A percentile compares a stretch with the other conserved stretches of the same genome.
Evolutionary conservation across 129 eudicot genomes (phyloP).

Genomic region (Daucus carota): DNA sequence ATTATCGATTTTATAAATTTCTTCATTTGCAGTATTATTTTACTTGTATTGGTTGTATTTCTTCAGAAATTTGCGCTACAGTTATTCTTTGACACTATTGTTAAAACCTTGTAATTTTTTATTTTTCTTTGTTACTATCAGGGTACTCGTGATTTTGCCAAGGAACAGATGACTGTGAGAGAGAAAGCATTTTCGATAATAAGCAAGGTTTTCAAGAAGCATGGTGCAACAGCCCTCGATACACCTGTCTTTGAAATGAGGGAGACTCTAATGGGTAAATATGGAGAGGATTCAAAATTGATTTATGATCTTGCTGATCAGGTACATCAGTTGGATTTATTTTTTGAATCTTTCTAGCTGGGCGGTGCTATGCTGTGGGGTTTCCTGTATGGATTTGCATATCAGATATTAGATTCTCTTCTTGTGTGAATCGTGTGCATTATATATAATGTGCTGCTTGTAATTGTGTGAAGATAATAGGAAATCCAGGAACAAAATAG

Average conservation of each 20-base stretch:
- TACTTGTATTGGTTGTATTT: not conserved
- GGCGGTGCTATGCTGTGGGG: not conserved
- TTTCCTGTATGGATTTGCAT: not conserved
- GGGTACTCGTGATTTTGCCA: slow-evolving; percentile 98
- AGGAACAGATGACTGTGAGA: slow-evolving; percentile 86
- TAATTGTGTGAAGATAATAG: not conserved
- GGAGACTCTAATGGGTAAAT: slow-evolving; percentile 89
- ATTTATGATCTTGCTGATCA: slow-evolving; percentile 95
- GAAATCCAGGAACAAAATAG: not conserved
- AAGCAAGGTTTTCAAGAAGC: slow-evolving; percentile 62
- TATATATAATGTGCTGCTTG: not conserved
- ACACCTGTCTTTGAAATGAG: slow-evolving; percentile 92
- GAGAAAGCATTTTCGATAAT: slow-evolving; percentile 75
- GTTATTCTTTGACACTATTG: not conserved
- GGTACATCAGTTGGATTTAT: slow-evolving; percentile 24
- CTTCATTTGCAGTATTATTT: not conserved
- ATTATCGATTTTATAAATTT: not conserved
- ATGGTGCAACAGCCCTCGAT: slow-evolving; percentile 91
- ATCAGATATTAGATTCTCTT: not conserved
- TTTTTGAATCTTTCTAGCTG: not conserved
- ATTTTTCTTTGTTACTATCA: slow-evolving; percentile 14
- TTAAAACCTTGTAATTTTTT: not conserved
- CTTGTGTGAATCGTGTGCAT: not conserved
- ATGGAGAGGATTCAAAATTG: slow-evolving; percentile 93
- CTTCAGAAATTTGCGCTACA: not conserved